Conservation (phyloP, 2,329 filamentous ascomycete species). For the Capronia coronata region DNA sequence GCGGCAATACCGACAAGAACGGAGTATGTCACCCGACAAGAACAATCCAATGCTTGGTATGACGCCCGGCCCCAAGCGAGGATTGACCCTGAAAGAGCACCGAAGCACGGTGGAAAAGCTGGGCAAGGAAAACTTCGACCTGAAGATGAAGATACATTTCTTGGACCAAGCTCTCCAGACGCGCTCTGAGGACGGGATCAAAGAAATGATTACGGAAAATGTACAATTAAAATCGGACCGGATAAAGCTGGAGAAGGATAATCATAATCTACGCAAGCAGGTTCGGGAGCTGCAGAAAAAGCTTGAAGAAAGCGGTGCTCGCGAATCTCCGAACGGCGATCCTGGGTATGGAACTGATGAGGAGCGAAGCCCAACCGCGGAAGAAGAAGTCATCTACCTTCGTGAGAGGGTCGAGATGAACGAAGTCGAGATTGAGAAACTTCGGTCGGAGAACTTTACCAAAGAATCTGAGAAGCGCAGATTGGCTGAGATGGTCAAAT, state of each 20-base stretch:
- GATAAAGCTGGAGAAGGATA: slow-evolving; percentile 82
- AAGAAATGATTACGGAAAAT: slow-evolving; percentile 97
- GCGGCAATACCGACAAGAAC: slow-evolving; percentile 74
- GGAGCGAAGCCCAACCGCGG: slow-evolving; percentile 48
- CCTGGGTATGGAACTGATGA: slow-evolving; percentile 52
- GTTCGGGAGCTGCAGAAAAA: slow-evolving; percentile 83
- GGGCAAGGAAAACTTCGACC: slow-evolving; percentile 95
- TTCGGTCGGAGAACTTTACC: slow-evolving; percentile 68
- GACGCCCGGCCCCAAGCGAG: slow-evolving; percentile 49
- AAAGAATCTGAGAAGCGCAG: slow-evolving; percentile 81
- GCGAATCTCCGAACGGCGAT: slow-evolving; percentile 42
- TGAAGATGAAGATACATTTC: slow-evolving; percentile 97
- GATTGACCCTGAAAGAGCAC: slow-evolving; percentile 89
- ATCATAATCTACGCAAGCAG: slow-evolving; percentile 70
- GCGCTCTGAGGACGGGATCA: slow-evolving; percentile 89
- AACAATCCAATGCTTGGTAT: slow-evolving; percentile 39
- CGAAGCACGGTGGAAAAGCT: slow-evolving; percentile 94
- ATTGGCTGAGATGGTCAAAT: slow-evolving; percentile 72
- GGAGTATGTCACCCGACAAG: slow-evolving; percentile 56
- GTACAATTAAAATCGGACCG: slow-evolving; percentile 90
- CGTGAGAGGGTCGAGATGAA: slow-evolving; percentile 81
- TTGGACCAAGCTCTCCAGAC: slow-evolving; percentile 88
- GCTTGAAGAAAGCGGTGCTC: slow-evolving; percentile 46
- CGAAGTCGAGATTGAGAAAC: slow-evolving; percentile 72
- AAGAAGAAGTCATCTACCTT: slow-evolving; percentile 79